Evolutionary conservation across 768 basidiomycete genomes (phyloP), one percentile per base, ranked within the genome.

Genomic region (Leucocoprinus sp.): DNA sequence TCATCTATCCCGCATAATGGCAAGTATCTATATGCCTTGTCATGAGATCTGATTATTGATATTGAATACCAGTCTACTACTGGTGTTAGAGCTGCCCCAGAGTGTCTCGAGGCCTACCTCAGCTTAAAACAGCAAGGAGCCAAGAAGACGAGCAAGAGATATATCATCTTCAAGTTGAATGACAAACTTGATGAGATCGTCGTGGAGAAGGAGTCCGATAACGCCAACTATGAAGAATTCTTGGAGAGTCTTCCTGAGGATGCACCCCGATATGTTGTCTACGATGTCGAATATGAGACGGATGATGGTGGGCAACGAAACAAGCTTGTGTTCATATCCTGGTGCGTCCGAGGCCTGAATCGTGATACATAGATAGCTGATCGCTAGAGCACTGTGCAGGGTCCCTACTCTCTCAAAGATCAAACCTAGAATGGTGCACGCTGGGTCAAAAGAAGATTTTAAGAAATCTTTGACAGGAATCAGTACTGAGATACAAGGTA

Each of bases 371-470:
- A 22, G 9, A 40, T 38, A 15, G 21, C 26, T 1, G 11, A 26
- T 28, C 24, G 8, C 12, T 23, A 6, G 24, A 15, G 14, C 38
- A 43, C 29, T 37, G 44, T 63, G 11, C 17, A 97, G 95, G 95
- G 75, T 81, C 15, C 93, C 95, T 52, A 91, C 93, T 57, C 65
- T 62, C 34, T 82, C 91, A 33, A 86, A 78, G 67, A 74, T 93
- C 64, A 92, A 86, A 68, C 72, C 78, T 60, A 97, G 93, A 82
- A 97, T 97, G 93, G 56, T 96, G 55, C 85, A 78, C 66, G 84
- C 95, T 2, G 82, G 90, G 14, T 97, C 93, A 43, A 83, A 79
- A 59, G 86, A 91, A 21, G 82, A 82, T 4, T 66, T 99, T 52
- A 76, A 78, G 56, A 77, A 74, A 43, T 59, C 75, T 24, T 74